Base-by-base conservation (phyloP, 1,139 yeast species). In the Diutina pseudorugosa region DNA sequence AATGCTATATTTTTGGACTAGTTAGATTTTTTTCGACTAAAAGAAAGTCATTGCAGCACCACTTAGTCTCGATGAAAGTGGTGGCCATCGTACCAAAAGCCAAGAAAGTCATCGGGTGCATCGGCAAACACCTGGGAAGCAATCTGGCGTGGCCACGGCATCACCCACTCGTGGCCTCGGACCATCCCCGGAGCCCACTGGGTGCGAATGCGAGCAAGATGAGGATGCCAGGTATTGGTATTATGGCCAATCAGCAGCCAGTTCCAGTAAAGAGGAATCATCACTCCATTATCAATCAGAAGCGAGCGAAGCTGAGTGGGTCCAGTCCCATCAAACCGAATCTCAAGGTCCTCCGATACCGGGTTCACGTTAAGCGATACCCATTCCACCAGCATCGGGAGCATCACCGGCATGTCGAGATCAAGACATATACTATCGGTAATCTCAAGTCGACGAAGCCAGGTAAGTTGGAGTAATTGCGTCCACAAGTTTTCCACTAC, bases 361-460 rank as follows among this genome's bases (percentile, higher is more conserved):
- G 40, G 36, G n/a, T 9, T 16, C 5, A 45, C 21, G 23, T 45
- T 45, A 2, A 45, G 16, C n/a, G 23, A 18, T 14, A 45, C 49
- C 49, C 49, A 45, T 18, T 45, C 40, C 49, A 45, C 49, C 49
- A 25, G 49, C 49, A 45, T 45, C 19, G 49, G 49, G 3, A 45
- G 16, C 16, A 45, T 19, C 23, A 45, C 40, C 20, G 49, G 49
- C 20, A 14, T 11, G 40, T 23, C 21, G n/a, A 25, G 16, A 18
- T 45, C 49, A 1, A 45, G n/a, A 25, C 49, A 45, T 7, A 45
- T 45, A 23, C 41, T 27, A 16, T 27, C 41, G 40, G 49, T 45
- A 21, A 45, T 45, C 9, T 45, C 49, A 1, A 45, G 27, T 5
- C 49, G 19, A 16, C n/a, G 14, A 4, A 45, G 21, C 20, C 19